Base-by-base conservation (phyloP, 129 eudicot genomes). In the Glebionis coronaria region DNA sequence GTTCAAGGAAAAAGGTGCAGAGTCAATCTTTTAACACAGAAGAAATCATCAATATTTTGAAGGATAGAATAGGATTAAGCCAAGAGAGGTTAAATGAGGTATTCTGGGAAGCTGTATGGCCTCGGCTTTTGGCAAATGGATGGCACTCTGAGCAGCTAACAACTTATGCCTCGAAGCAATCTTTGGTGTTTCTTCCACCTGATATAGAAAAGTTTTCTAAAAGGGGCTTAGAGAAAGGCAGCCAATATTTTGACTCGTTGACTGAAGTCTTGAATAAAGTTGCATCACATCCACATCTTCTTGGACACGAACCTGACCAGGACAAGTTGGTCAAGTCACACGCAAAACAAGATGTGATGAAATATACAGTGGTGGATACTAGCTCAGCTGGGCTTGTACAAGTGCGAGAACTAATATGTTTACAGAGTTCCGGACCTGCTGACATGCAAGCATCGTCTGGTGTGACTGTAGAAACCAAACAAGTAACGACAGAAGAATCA, bases 71-170 rank as follows among this genome's bases (percentile, higher is more conserved):
- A 25, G 80, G 89, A n/a, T 66, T 83, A 25, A 83, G 85, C 68
- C 80, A 83, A 77, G 72, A 78, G 13, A 73, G 75, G 56, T 57
- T 84, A 71, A n/a, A 59, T 25, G 89, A 80, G 44, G 68, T 83
- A 11, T 83, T 83, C 44, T 83, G 89, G 85, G 89, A 80, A 52
- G 90, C 85, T 5, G 83, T 84, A 16, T 84, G 90, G 90, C 90
- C 90, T 25, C 90, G 90, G 90, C 76, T 84, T 14, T 73, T 81
- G 55, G 90, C 83, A 51, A 84, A 55, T 51, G 90, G 83, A 10
- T 81, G 90, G 85, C 85, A 81, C 47, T 78, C 83, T 16, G 90
- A 84, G 71, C 79, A 78, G 65, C 85, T 81, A 4, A 74, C 63
- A 63, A 79, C 65, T 62, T 74, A 73, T 19, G 42, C 49, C 16